Percentiles rank a stretch among this genome's conserved stretches.
These are phyloP conservation scores for Udeniomyces megalosporus DNA, from an alignment of 768 basidiomycete genomes.

Conservation along the genomic window DNA sequence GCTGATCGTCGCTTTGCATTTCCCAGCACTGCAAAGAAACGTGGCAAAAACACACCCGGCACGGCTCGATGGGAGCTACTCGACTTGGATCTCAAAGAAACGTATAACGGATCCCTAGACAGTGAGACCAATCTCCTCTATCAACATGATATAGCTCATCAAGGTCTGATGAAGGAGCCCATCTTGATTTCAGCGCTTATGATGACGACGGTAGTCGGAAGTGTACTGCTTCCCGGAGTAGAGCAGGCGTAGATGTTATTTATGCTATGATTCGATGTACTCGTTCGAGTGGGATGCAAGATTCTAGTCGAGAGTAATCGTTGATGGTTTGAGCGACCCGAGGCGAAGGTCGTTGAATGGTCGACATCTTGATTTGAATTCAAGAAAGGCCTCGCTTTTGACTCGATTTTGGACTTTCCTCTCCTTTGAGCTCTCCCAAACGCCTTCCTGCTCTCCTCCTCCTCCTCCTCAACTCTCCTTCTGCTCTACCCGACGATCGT, in stretches of 20 bases:
- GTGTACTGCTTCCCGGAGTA: neutral
- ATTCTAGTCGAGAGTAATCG: too few species aligned
- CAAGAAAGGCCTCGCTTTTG: neutral
- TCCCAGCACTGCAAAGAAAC: neutral
- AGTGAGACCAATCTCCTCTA: too few species aligned
- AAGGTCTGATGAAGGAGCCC: too few species aligned
- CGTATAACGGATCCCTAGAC: neutral
- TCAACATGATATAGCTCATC: too few species aligned
- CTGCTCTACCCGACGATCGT: too few species aligned
- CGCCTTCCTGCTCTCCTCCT: neutral
- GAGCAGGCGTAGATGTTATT: neutral
- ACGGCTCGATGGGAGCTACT: neutral
- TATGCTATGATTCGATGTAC: too few species aligned
- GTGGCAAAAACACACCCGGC: slow-evolving; percentile 2
- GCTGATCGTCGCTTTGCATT: too few species aligned
- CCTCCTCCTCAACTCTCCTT: neutral
- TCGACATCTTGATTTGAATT: neutral
- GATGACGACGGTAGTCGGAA: neutral
- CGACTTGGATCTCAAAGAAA: neutral
- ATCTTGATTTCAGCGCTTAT: neutral
- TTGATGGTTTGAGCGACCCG: too few species aligned
- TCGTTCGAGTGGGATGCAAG: too few species aligned
- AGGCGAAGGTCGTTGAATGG: too few species aligned
- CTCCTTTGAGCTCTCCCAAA: neutral
- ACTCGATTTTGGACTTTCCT: neutral